A percentile compares a stretch with the other conserved stretches of the same genome.
Evolutionary conservation across 768 basidiomycete genomes (phyloP).

Genomic region (Naganishia vaughanmartiniae): DNA sequence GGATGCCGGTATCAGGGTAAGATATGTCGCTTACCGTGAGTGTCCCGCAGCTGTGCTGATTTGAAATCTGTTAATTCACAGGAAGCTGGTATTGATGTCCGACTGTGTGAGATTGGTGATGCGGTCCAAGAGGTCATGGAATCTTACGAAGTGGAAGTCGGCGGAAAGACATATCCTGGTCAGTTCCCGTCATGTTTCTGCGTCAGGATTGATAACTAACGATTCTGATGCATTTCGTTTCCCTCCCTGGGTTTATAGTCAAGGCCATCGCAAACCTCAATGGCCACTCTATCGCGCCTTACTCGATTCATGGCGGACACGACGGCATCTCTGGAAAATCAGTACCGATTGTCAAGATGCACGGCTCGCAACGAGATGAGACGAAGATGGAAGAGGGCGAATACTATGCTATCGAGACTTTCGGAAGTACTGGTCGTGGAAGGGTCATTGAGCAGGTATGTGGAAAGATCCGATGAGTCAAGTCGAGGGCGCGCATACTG

Average conservation of each 20-base stretch:
- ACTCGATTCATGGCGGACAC: conserved; percentile 76
- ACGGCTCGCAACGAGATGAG: conserved; percentile 61
- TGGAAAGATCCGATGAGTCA: neutral
- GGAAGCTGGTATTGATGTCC: conserved; percentile 95
- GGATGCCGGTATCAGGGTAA: conserved; percentile 79
- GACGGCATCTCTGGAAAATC: conserved; percentile 64
- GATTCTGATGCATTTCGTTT: conserved; percentile 2
- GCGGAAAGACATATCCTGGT: conserved; percentile 79
- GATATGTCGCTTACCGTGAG: conserved; percentile 30
- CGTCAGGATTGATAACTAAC: neutral
- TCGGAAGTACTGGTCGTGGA: conserved; percentile 93
- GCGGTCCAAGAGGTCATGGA: conserved; percentile 98
- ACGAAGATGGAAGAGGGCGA: conserved; percentile 99
- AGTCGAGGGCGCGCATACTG: neutral
- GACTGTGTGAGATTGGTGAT: conserved; percentile 86
- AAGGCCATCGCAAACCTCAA: conserved; percentile 91
- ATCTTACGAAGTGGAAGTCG: conserved; percentile 93
- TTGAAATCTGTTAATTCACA: conserved; percentile 44
- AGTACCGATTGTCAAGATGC: conserved; percentile 78
- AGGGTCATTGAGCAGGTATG: conserved; percentile 75
- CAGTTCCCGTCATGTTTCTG: conserved; percentile 7
- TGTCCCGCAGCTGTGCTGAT: neutral
- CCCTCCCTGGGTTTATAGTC: conserved; percentile 57
- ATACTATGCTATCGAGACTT: conserved; percentile 98
- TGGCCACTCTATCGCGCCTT: conserved; percentile 85